Conservation (phyloP, 2,329 filamentous ascomycete genomes). For the Berkeleyomyces rouxiae region DNA sequence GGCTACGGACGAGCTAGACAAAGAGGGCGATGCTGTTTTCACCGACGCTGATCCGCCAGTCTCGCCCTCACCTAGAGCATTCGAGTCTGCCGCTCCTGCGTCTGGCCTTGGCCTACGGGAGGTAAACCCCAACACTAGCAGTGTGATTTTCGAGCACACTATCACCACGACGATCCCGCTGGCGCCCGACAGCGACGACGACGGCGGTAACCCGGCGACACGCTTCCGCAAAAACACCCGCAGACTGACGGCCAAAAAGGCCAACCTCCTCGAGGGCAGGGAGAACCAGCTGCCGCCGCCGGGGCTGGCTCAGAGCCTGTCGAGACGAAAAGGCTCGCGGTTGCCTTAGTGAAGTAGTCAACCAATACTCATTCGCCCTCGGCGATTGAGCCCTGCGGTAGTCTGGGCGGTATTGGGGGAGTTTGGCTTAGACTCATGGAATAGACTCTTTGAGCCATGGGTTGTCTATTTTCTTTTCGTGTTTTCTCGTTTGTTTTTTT, state of each 20-base stretch:
- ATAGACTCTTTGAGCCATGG: too few relatives aligned
- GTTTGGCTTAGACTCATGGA: too few relatives aligned
- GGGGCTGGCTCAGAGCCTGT: not conserved
- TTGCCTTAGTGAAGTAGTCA: not conserved
- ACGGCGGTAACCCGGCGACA: not conserved
- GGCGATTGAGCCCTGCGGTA: too few relatives aligned
- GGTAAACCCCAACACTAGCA: constrained; percentile 31
- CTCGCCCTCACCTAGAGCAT: not conserved
- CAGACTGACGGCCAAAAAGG: constrained; percentile 9
- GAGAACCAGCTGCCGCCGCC: constrained; percentile 7
- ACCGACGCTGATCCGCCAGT: constrained; percentile 21
- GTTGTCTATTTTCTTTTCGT: not conserved
- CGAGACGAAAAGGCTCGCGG: not conserved
- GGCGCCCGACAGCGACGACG: not conserved
- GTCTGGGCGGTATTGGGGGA: too few relatives aligned
- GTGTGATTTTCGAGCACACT: constrained; percentile 3
- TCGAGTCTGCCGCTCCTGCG: constrained; percentile 17
- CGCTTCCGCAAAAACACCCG: not conserved
- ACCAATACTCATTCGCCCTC: too few relatives aligned
- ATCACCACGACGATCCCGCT: constrained; percentile 10
- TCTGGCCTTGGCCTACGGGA: constrained; percentile 31
- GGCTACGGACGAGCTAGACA: constrained; percentile 20
- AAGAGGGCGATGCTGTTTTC: constrained; percentile 27
- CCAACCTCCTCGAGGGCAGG: constrained; percentile 5
- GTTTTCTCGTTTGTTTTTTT: not conserved